These are phyloP conservation scores for Pythium folliculosum DNA, from an alignment of 352 stramenopile genomes.

Conservation along the genomic window DNA sequence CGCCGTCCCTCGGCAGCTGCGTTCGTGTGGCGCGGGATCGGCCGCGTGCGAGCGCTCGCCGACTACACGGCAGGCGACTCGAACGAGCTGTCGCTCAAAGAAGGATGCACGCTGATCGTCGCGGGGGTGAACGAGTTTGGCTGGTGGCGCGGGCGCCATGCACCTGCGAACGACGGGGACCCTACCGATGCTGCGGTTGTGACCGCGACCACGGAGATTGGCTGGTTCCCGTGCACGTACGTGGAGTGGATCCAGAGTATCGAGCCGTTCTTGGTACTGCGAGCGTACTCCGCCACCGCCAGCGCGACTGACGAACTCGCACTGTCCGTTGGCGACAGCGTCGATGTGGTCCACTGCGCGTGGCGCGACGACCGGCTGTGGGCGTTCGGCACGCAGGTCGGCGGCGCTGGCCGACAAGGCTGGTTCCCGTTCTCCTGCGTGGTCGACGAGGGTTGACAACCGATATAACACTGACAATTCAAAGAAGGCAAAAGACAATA, in stretches of 20 bases:
- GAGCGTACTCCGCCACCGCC: neutral
- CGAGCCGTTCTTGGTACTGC: constrained; percentile 6
- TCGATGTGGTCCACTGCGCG: constrained; percentile 27
- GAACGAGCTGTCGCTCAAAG: constrained; percentile 35
- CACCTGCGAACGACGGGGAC: no score
- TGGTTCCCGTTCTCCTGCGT: constrained; percentile 38
- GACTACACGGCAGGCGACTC: constrained; percentile 34
- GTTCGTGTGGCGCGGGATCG: constrained; percentile 16
- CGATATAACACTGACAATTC: neutral
- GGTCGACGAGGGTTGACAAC: constrained; percentile 4
- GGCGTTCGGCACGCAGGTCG: constrained; percentile 15
- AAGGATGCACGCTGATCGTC: constrained; percentile 36
- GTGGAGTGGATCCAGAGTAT: constrained; percentile 35
- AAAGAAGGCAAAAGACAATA: neutral
- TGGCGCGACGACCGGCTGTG: constrained; percentile 31
- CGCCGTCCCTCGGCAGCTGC: constrained; percentile 7
- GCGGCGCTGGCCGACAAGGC: constrained; percentile 1
- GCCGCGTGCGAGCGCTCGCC: constrained; percentile 36
- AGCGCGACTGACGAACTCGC: neutral
- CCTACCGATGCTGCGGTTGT: neutral
- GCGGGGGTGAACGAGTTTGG: constrained; percentile 42
- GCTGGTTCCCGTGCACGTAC: constrained; percentile 62
- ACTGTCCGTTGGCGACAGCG: constrained; percentile 18
- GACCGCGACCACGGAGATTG: neutral
- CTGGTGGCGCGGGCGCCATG: constrained; percentile 41